Conservation (phyloP, 2,329 filamentous ascomycete species). For the Colletotrichum lentis region DNA sequence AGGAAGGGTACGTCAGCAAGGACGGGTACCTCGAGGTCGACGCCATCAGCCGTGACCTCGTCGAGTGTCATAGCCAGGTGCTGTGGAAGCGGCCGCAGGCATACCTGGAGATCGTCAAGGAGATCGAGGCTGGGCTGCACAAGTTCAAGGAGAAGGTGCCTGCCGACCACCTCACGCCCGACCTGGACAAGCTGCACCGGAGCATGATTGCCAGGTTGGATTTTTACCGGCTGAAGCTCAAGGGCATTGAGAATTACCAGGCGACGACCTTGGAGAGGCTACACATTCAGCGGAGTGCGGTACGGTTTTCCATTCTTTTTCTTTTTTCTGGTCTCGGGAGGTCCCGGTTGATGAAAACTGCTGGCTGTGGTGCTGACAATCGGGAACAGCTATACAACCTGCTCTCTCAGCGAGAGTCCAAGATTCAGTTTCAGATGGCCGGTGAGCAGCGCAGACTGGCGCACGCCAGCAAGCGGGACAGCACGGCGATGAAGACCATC, state of each 20-base stretch:
- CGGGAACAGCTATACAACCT: constrained; percentile 67
- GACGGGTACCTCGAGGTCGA: constrained; percentile 64
- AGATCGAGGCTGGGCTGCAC: constrained; percentile 59
- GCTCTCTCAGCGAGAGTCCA: constrained; percentile 70
- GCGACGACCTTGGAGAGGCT: constrained; percentile 68
- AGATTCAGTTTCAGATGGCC: constrained; percentile 70
- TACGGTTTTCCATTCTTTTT: constrained; percentile 49
- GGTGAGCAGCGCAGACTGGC: constrained; percentile 67
- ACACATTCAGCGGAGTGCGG: constrained; percentile 68
- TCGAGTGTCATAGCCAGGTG: constrained; percentile 70
- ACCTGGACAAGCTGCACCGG: constrained; percentile 57
- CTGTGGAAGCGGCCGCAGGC: constrained; percentile 71
- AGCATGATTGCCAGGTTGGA: constrained; percentile 64
- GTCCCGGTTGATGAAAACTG: not conserved
- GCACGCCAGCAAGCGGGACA: constrained; percentile 68
- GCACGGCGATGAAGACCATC: constrained; percentile 71
- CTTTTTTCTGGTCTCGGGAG: too few relatives aligned
- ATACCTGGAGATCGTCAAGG: constrained; percentile 61
- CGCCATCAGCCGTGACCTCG: constrained; percentile 67
- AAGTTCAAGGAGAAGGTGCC: constrained; percentile 49
- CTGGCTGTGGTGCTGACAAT: constrained; percentile 17
- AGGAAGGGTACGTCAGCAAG: constrained; percentile 62
- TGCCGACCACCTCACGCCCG: constrained; percentile 43
- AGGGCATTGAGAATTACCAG: constrained; percentile 69
- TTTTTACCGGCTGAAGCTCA: constrained; percentile 68